phyloP scores from a whole-genome alignment of 768 basidiomycete genomes.

The Calocybe cyanea region DNA sequence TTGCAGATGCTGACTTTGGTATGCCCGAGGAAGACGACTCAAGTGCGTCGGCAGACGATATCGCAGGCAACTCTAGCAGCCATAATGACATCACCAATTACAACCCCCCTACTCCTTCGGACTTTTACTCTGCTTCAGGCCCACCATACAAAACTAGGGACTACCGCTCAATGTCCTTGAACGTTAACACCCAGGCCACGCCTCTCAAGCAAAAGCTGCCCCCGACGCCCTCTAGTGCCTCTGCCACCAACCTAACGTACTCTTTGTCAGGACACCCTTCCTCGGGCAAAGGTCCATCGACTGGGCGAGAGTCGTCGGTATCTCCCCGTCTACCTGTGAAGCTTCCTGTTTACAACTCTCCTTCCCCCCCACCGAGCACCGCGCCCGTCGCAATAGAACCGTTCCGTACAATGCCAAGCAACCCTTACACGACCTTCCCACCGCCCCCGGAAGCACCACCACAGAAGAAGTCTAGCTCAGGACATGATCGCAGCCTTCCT shows the following conservation, averaged over 20 bases:
- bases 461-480: slow-evolving; percentile 10
- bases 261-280: slow-evolving; percentile 28
- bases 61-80: slow-evolving; percentile 5
- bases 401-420: slow-evolving; percentile 3
- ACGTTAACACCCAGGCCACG: slow-evolving; percentile 31
- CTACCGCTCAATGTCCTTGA: slow-evolving; percentile 65
- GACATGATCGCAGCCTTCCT: slow-evolving; percentile 18
- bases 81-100: slow-evolving; percentile 8
- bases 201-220: slow-evolving; percentile 20
- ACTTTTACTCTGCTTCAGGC: slow-evolving; percentile 34
- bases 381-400: slow-evolving; percentile 7
- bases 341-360: slow-evolving; percentile 39
- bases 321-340: slow-evolving; percentile 31
- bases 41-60: slow-evolving; percentile 6
- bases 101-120: slow-evolving; percentile 4
- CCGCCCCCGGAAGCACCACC: slow-evolving; percentile 11
- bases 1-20: slow-evolving; percentile 63
- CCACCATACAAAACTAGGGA: slow-evolving; percentile 46
- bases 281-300: slow-evolving; percentile 14
- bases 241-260: slow-evolving; percentile 28
- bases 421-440: slow-evolving; percentile 14
- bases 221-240: slow-evolving; percentile 25
- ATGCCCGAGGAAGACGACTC: slow-evolving; percentile 52
- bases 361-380: slow-evolving; percentile 25
- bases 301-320: slow-evolving; percentile 35